A percentile compares a stretch with the other conserved stretches of the same genome.
Conservation (phyloP, 495 filamentous ascomycete genomes). For the Trichoderma erinaceum region DNA sequence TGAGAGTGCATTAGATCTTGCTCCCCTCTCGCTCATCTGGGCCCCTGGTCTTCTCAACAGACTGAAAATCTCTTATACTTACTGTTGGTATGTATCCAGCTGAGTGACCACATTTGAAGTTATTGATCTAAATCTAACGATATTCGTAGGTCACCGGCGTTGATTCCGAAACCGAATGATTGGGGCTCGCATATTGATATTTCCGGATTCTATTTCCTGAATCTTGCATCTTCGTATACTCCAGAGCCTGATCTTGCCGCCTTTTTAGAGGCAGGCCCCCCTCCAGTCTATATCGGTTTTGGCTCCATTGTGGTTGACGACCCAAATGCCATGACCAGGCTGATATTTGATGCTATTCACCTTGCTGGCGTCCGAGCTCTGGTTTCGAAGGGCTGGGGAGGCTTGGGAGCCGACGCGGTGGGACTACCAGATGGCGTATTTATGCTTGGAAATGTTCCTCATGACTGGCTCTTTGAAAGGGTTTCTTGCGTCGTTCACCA, state of each 20-base stretch:
- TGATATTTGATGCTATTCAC: slow-evolving; percentile 63
- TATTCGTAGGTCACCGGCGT: slow-evolving; percentile 41
- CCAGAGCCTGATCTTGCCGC: slow-evolving; percentile 47
- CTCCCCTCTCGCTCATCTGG: slow-evolving; percentile 58
- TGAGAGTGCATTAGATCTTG: slow-evolving; percentile 51
- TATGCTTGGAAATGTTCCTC: slow-evolving; percentile 70
- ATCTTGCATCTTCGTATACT: slow-evolving; percentile 53
- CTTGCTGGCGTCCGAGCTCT: slow-evolving; percentile 63
- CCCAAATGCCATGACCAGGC: slow-evolving; percentile 56
- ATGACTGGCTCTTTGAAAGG: slow-evolving; percentile 75
- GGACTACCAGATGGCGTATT: slow-evolving; percentile 62
- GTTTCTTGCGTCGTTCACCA: slow-evolving; percentile 77
- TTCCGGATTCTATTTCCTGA: slow-evolving; percentile 59
- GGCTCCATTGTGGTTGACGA: slow-evolving; percentile 78
- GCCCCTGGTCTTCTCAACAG: slow-evolving; percentile 57
- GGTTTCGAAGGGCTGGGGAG: slow-evolving; percentile 77
- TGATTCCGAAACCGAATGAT: slow-evolving; percentile 60
- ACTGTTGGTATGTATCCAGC: slow-evolving; percentile 44
- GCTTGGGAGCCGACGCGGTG: slow-evolving; percentile 56
- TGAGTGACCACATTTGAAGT: neutral
- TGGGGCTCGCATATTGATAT: slow-evolving; percentile 59
- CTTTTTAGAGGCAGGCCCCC: slow-evolving; percentile 54
- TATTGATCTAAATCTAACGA: too few relatives aligned
- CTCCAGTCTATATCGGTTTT: slow-evolving; percentile 77
- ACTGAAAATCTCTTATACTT: slow-evolving; percentile 57